Percentiles rank a stretch among this genome's conserved stretches.
phyloP scores from a whole-genome alignment of 2,329 filamentous ascomycete species.

The Trichoderma semiorbis region DNA sequence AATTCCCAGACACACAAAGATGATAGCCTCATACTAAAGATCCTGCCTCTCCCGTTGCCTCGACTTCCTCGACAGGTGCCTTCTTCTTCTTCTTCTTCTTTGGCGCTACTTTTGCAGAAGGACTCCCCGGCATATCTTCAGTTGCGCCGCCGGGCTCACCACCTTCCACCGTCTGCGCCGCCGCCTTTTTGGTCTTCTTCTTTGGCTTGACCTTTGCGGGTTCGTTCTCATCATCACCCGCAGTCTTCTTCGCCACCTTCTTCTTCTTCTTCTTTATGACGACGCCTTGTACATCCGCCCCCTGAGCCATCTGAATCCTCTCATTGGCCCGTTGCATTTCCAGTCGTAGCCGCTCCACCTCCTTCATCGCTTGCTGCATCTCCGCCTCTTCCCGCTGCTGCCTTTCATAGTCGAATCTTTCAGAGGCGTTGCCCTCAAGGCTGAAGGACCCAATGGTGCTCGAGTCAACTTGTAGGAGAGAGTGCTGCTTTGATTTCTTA shows the following conservation, averaged over 20 bases:
- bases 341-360: conserved; percentile 79
- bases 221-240: conserved; percentile 21
- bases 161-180: not conserved
- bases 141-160: not conserved
- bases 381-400: conserved; percentile 77
- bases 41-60: conserved; percentile 22
- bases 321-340: conserved; percentile 86
- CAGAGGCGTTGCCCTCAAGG: conserved; percentile 49
- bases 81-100: conserved; percentile 49
- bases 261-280: conserved; percentile 67
- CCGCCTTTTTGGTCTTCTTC: conserved; percentile 33
- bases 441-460: conserved; percentile 72
- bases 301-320: conserved; percentile 66
- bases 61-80: conserved; percentile 32
- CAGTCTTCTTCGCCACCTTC: conserved; percentile 47
- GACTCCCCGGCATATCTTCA: not conserved
- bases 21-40: not conserved
- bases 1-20: not conserved
- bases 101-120: conserved; percentile 28
- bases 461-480: conserved; percentile 80
- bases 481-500: conserved; percentile 55
- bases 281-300: conserved; percentile 62
- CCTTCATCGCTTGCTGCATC: conserved; percentile 82
- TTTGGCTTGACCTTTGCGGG: conserved; percentile 46
- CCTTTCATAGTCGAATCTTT: conserved; percentile 57